These are phyloP conservation scores for Pichia sp. DNA, from an alignment of 1,139 yeast species.

Conservation along the genomic window DNA sequence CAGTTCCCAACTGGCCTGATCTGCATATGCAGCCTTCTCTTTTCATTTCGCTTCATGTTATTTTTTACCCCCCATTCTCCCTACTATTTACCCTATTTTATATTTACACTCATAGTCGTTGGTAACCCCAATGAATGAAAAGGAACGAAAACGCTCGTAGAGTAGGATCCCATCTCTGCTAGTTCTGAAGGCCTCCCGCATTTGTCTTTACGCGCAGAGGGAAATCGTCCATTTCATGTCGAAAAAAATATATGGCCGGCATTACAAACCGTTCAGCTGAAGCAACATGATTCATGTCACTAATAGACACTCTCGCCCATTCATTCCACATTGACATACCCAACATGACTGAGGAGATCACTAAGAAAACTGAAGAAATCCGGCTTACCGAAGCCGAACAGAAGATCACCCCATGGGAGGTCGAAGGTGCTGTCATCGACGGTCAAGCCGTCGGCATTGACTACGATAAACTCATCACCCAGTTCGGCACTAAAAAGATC, in stretches of 20 bases:
- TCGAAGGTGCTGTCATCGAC: conserved; percentile 95
- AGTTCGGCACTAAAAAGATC: conserved; percentile 82
- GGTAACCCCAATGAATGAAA: not conserved
- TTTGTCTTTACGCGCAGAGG: not conserved
- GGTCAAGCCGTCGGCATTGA: conserved; percentile 88
- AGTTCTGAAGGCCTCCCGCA: too few species aligned
- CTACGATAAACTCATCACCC: conserved; percentile 78
- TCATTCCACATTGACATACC: too few species aligned
- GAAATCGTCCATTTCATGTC: not conserved
- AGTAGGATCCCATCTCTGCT: too few species aligned
- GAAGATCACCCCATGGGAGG: conserved; percentile 96
- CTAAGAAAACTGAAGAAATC: conserved; percentile 27
- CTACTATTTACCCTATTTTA: not conserved
- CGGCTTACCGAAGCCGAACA: conserved; percentile 43
- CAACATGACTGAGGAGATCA: conserved; percentile 32
- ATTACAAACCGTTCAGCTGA: not conserved
- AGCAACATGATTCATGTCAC: too few species aligned
- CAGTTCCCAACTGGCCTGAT: conserved; percentile 2
- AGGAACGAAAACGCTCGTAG: too few species aligned
- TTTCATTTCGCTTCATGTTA: not conserved
- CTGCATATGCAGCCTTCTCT: not conserved
- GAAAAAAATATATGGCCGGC: not conserved
- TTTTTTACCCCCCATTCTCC: not conserved
- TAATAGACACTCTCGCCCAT: too few species aligned
- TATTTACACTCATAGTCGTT: not conserved